phyloP scores from a whole-genome alignment of 31 red algal species.

The Odonthalia washingtoniensis region DNA sequence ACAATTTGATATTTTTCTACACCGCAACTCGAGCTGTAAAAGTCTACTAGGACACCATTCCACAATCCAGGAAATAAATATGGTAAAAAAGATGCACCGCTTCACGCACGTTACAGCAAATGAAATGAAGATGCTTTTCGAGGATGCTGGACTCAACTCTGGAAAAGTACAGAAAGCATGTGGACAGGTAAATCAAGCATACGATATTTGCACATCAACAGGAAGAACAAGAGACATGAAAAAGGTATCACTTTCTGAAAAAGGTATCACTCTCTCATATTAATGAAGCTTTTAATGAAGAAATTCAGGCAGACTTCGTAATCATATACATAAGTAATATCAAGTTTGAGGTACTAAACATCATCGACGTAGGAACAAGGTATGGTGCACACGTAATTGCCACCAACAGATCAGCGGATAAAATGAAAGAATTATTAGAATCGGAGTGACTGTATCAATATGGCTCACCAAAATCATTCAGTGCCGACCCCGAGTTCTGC shows the following conservation, averaged over 20 bases:
- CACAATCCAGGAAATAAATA: not conserved
- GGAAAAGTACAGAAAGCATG: not conserved
- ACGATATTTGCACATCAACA: slow-evolving; percentile 30
- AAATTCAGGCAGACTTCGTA: slow-evolving; percentile 17
- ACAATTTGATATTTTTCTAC: not conserved
- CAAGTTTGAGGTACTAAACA: slow-evolving; percentile 33
- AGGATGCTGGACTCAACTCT: not conserved
- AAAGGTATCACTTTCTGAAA: too few relatives aligned
- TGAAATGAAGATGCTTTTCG: not conserved
- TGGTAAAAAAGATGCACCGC: not conserved
- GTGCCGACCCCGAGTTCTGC: slow-evolving; percentile 21
- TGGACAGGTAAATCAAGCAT: not conserved
- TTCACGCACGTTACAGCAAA: not conserved
- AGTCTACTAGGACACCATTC: not conserved
- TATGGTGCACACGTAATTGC: slow-evolving; percentile 24
- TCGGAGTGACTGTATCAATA: slow-evolving; percentile 23
- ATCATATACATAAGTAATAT: not conserved
- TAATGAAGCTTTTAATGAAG: slow-evolving; percentile 13
- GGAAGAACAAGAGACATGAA: slow-evolving; percentile 15
- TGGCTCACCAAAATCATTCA: slow-evolving; percentile 9
- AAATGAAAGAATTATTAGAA: slow-evolving; percentile 8
- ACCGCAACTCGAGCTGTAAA: not conserved
- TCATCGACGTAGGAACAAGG: slow-evolving; percentile 12
- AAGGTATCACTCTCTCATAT: slow-evolving; percentile 18
- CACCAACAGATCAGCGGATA: not conserved